Evolutionary conservation across 139 green algal genomes (phyloP).

Genomic region (Volvox africanus): DNA sequence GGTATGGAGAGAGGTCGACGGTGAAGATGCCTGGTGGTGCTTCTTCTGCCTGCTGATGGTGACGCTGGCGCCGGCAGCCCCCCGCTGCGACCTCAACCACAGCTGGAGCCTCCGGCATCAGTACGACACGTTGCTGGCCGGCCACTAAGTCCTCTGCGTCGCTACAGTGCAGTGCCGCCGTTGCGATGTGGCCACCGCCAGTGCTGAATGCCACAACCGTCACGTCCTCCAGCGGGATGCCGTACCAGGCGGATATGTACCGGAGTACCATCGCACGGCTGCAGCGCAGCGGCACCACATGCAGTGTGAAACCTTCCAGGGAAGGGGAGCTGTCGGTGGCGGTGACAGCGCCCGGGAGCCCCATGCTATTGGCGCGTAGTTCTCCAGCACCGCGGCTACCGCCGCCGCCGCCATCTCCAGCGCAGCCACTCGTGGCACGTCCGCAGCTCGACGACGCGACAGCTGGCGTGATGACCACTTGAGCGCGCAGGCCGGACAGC

Average conservation of each 20-base stretch:
- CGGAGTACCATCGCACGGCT: constrained; percentile 83
- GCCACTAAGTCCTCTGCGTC: constrained; percentile 71
- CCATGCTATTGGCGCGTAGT: background rate
- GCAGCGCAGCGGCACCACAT: constrained; percentile 87
- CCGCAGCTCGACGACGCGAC: background rate
- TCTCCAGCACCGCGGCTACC: background rate
- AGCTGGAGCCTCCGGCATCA: constrained; percentile 34
- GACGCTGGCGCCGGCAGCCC: background rate
- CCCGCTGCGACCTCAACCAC: background rate
- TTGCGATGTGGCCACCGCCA: background rate
- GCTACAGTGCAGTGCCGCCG: constrained; percentile 14
- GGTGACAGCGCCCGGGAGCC: background rate
- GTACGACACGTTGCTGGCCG: constrained; percentile 66
- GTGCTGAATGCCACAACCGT: constrained; percentile 58
- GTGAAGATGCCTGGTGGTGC: background rate
- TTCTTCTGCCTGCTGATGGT: background rate
- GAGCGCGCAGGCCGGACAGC: constrained; percentile 60
- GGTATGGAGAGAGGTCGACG: constrained; percentile 30
- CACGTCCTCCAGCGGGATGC: constrained; percentile 55
- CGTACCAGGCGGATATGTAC: constrained; percentile 72
- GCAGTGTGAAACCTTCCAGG: constrained; percentile 60
- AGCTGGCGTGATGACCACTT: constrained; percentile 50
- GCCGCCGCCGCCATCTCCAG: background rate
- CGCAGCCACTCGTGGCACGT: background rate
- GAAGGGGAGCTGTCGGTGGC: background rate